Conservation (phyloP, 768 basidiomycete species). For the Lactarius quietus region DNA sequence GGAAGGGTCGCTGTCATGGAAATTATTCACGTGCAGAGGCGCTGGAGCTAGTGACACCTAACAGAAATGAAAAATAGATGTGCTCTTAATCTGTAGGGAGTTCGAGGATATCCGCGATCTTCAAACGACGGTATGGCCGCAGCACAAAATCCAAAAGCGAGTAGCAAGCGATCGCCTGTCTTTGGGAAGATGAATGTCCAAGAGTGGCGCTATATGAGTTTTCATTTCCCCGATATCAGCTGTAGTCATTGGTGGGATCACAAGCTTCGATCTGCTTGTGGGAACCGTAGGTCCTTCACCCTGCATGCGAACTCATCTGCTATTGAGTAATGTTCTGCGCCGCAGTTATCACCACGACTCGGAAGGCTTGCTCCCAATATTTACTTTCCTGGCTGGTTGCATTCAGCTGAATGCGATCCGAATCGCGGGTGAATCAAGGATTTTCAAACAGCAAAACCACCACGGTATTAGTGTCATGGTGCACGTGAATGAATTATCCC, state of each 20-base stretch:
- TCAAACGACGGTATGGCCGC: conserved; percentile 84
- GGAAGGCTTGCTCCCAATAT: conserved; percentile 97
- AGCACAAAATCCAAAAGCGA: conserved; percentile 71
- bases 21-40: conserved; percentile 55
- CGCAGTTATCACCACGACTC: conserved; percentile 60
- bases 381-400: conserved; percentile 89
- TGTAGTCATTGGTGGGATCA: conserved; percentile 97
- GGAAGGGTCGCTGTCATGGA: conserved; percentile 95
- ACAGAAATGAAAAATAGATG: conserved; percentile 44
- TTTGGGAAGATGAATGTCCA: not conserved
- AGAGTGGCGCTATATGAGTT: not conserved
- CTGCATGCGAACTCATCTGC: conserved; percentile 11
- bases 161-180: conserved; percentile 21
- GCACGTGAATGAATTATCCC: not conserved
- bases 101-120: conserved; percentile 84
- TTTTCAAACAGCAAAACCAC: conserved; percentile 74
- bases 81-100: conserved; percentile 92
- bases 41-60: too few relatives aligned
- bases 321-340: conserved; percentile 13
- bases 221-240: conserved; percentile 75
- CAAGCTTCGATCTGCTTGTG: conserved; percentile 94
- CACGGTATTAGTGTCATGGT: conserved; percentile 40
- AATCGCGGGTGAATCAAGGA: conserved; percentile 89
- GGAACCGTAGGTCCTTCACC: conserved; percentile 66
- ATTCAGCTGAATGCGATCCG: conserved; percentile 83